Evolutionary conservation across 495 filamentous ascomycete genomes (phyloP), one percentile per base, ranked within the genome.

Genomic region (Lineolata rhizophorae): DNA sequence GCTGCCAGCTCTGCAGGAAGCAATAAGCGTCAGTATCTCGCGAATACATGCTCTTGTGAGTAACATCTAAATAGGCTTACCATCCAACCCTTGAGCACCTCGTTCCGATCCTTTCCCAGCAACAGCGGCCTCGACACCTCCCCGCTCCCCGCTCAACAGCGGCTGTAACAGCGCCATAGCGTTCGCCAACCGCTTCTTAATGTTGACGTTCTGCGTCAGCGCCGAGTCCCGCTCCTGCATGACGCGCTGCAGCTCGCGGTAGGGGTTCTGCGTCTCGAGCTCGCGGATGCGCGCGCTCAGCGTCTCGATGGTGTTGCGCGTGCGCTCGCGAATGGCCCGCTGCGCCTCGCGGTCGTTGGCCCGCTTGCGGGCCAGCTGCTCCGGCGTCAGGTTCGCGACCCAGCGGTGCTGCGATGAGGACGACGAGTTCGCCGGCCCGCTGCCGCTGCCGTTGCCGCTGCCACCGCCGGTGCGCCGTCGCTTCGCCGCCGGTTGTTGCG

Each of bases 191-290:
- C 62, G 58, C 46, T 58, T 57, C 43, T 64, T 69, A 26, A 84
- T 64, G 30, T 76, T 69, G 24, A 58, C 60, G 48, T 81, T 78
- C 46, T 85, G 78, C 18, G 61, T 61, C 50, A 74, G 61, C 20
- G 74, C 61, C 6, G 62, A 56, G 41, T 77, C 72, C 58, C 76
- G 81, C 48, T 76, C 65, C 21, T 62, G 58, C 21, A 79, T 37
- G 9, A 64, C 74, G 14, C 61, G 53, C 55, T 82, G 76, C 9
- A 85, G 64, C 44, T 90, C 77, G 40, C 72, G 66, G 41, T 78
- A 79, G 0, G 80, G 77, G 45, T 81, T 70, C 51, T 79, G 75
- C 22, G 25, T 41, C 36, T 54, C 47, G 17, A 56, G 41, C 36
- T 56, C 52, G 1, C 30, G 29, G 17, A 56, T 55, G 3, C 52